Evolutionary conservation across 2,329 filamentous ascomycete species (phyloP).

Genomic region (Colletotrichum paranaense): DNA sequence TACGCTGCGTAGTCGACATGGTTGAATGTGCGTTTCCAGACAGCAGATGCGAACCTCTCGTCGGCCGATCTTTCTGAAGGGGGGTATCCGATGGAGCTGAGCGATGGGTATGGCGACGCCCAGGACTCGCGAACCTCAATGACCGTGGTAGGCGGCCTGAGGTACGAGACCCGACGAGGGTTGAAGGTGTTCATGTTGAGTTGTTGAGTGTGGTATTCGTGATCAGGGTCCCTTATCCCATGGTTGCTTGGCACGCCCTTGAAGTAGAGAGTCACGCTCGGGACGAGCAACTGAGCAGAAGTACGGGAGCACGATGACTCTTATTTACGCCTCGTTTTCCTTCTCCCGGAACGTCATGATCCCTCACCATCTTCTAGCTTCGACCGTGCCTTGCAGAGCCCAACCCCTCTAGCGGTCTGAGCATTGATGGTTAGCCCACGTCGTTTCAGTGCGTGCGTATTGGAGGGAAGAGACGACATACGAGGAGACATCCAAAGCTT

Average conservation of each 20-base stretch:
- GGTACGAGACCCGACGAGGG: slow-evolving; percentile 33
- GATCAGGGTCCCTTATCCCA: neutral
- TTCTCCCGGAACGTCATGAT: slow-evolving; percentile 16
- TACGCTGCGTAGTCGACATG: slow-evolving; percentile 32
- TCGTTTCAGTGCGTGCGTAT: slow-evolving; percentile 36
- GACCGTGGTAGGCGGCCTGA: slow-evolving; percentile 13
- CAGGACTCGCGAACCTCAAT: neutral
- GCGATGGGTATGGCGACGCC: slow-evolving; percentile 27
- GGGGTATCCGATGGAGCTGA: slow-evolving; percentile 28
- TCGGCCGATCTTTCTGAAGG: slow-evolving; percentile 15
- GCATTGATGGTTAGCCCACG: slow-evolving; percentile 17
- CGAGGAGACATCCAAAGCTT: neutral
- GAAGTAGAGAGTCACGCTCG: neutral
- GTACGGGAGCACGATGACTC: slow-evolving; percentile 1
- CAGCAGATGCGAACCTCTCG: slow-evolving; percentile 20
- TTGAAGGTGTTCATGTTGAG: slow-evolving; percentile 33
- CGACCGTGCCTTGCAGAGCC: slow-evolving; percentile 2
- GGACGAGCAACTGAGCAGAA: neutral
- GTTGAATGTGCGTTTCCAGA: slow-evolving; percentile 30
- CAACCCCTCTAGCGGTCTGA: slow-evolving; percentile 28
- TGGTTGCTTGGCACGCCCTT: neutral
- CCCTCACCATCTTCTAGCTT: slow-evolving; percentile 13
- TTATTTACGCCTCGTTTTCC: slow-evolving; percentile 23
- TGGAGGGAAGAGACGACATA: slow-evolving; percentile 12
- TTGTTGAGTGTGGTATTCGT: neutral